Base-by-base conservation (phyloP, 129 eudicot species). In the Heracleum sosnowskyi region DNA sequence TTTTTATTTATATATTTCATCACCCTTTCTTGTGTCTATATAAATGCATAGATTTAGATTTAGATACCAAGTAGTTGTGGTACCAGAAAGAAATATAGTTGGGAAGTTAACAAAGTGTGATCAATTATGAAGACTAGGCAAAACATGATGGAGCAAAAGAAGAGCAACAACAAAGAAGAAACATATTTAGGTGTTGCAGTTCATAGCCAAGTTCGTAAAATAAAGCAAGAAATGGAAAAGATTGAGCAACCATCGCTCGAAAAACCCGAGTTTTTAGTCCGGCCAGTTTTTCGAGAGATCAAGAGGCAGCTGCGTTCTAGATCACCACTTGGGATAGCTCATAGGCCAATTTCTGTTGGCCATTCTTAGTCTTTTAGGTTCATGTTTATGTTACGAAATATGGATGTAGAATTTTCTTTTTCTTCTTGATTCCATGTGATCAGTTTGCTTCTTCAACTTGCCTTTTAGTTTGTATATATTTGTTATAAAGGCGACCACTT, bases 151-250 rank as follows among this genome's bases (percentile, higher is more conserved):
- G 84, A 81, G 49, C 82, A 85, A 15, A 75, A 10, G 40, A 75
- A 41, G 83, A 83, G 26, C 77, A 53, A 22, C 24, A 57, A 20
- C 69, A 69, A 46, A 34, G 40, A 39, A 20, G 73, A 81, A 5
- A 37, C 37, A 46, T 77, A 78, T 55, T n/a, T 63, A 24, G 88
- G 83, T 4, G 86, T 82, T 17, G 82, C 77, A 16, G 53, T 86
- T 28, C 89, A 86, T 60, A 86, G 86, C 82, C 89, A 83, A 51
- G 82, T 86, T 26, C 74, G 71, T 40, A 86, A 83, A 69, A 82
- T 86, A 20, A 83, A 74, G 83, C 89, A 82, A 71, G 89, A 86
- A 73, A 64, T 83, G 82, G 83, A 86, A 81, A 86, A 83, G 70
- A 74, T 44, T 44, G 49, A 74, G 77, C 62, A 74, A 1, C 77